These are phyloP conservation scores for Pseudogymnoascus sp. DNA, from an alignment of 2,329 filamentous ascomycete genomes.

Conservation along the genomic window DNA sequence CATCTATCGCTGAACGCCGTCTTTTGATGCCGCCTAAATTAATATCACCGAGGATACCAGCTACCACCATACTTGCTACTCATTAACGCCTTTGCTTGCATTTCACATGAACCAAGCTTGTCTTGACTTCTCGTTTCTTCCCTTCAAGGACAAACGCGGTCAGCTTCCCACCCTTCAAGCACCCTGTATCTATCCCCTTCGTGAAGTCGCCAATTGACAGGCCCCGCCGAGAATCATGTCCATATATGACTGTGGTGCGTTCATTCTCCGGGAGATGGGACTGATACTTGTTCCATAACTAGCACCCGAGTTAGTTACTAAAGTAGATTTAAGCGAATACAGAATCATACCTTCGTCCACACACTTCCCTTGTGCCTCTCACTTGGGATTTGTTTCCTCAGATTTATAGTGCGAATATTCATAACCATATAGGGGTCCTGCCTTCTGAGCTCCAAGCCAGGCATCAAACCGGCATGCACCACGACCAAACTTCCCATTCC, in stretches of 20 bases:
- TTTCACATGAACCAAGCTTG: slow-evolving; percentile 24
- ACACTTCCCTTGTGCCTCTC: slow-evolving; percentile 19
- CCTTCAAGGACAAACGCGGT: slow-evolving; percentile 69
- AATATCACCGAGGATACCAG: not conserved
- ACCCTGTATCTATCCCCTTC: slow-evolving; percentile 79
- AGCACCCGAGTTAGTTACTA: slow-evolving; percentile 15
- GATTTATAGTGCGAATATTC: slow-evolving; percentile 67
- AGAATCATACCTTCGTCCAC: slow-evolving; percentile 25
- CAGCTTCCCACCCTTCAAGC: slow-evolving; percentile 65
- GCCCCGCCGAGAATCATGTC: slow-evolving; percentile 71
- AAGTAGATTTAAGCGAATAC: not conserved
- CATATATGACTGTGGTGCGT: slow-evolving; percentile 69
- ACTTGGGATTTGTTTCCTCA: slow-evolving; percentile 22
- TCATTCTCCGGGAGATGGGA: slow-evolving; percentile 25
- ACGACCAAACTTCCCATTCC: slow-evolving; percentile 58
- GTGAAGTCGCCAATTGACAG: slow-evolving; percentile 61
- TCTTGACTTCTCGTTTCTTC: slow-evolving; percentile 30
- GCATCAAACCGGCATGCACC: slow-evolving; percentile 80
- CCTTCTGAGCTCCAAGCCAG: slow-evolving; percentile 58
- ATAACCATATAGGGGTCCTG: slow-evolving; percentile 77
- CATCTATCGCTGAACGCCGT: not conserved
- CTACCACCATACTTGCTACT: not conserved
- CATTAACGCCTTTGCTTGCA: slow-evolving; percentile 16
- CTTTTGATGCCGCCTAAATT: not conserved
- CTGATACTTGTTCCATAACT: slow-evolving; percentile 50